Conservation (phyloP, 257 asterid genomes). For the Apocynum venetum region DNA sequence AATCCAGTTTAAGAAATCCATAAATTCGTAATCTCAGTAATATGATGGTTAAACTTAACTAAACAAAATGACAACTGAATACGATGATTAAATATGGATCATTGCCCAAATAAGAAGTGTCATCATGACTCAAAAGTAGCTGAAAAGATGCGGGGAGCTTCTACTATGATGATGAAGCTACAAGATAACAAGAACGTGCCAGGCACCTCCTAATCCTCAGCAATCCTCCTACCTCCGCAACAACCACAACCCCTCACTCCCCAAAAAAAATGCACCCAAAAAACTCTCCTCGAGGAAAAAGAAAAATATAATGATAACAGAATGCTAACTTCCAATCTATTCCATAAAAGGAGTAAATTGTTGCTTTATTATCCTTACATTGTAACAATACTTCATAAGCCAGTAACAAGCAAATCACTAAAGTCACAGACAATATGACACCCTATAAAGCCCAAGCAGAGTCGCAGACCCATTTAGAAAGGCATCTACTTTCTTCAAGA, state of each 20-base stretch:
- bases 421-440: neutral
- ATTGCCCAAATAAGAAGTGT: neutral
- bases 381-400: neutral
- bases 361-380: neutral
- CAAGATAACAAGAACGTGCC: neutral
- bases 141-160: neutral
- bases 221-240: neutral
- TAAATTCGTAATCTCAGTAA: neutral
- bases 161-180: neutral
- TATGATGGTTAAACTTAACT: neutral
- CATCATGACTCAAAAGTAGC: neutral
- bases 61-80: neutral
- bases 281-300: neutral
- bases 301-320: neutral
- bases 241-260: neutral
- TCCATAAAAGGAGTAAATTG: neutral
- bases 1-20: neutral
- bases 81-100: neutral
- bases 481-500: neutral
- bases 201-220: neutral
- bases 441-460: neutral
- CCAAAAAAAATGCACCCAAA: neutral
- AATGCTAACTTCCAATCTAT: neutral
- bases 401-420: neutral
- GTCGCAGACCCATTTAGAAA: neutral